These are phyloP conservation scores for Rostrohypoxylon terebratum DNA, from an alignment of 495 filamentous ascomycete genomes.

Conservation along the genomic window DNA sequence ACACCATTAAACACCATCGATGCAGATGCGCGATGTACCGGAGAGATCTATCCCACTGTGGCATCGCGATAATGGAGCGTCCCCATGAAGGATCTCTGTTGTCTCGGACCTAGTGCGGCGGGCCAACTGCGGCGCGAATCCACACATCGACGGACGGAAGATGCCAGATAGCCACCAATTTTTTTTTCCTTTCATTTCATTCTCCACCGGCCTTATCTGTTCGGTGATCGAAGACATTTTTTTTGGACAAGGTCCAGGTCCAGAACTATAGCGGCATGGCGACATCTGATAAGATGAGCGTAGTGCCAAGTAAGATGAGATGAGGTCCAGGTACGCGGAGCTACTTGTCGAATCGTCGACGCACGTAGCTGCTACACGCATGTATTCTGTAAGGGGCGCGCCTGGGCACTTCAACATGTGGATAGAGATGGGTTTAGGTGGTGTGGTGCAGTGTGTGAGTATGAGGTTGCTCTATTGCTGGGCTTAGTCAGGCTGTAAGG, in stretches of 20 bases:
- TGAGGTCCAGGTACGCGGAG: not conserved
- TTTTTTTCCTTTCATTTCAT: not conserved
- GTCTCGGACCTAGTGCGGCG: slow-evolving; percentile 6
- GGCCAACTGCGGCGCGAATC: not conserved
- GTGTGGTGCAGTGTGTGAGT: not conserved
- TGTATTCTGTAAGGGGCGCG: slow-evolving; percentile 1
- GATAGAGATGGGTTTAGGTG: not conserved
- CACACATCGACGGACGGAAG: not conserved
- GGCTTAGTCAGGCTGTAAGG: not conserved
- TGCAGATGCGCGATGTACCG: no score
- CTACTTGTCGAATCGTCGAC: not conserved
- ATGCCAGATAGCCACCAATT: not conserved
- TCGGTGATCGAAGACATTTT: not conserved
- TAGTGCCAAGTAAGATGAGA: no score
- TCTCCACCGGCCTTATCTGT: not conserved
- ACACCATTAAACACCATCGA: not conserved
- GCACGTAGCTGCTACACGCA: not conserved
- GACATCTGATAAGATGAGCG: slow-evolving; percentile 2
- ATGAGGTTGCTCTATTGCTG: slow-evolving; percentile 11
- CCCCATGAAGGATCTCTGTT: slow-evolving; percentile 6
- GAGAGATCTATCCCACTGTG: slow-evolving; percentile 3
- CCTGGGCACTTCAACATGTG: not conserved
- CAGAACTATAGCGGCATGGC: not conserved
- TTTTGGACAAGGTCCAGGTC: not conserved
- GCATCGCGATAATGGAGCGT: not conserved